phyloP scores from a whole-genome alignment of 257 asterid species.

The Fraxinus excelsior region DNA sequence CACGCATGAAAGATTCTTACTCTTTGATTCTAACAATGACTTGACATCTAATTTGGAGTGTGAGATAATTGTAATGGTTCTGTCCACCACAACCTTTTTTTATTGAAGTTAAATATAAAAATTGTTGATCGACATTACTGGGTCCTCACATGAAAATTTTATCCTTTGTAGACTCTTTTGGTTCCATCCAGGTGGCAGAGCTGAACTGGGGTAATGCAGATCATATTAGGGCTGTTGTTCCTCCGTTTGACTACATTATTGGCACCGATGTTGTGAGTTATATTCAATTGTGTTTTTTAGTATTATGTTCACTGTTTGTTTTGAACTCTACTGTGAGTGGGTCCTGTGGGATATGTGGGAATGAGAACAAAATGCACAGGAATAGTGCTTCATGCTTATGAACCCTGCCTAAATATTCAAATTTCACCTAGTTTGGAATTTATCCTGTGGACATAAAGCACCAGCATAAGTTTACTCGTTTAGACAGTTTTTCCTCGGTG shows the following conservation, averaged over 20 bases:
- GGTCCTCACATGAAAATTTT: neutral
- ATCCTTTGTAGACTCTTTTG: constrained; percentile 68
- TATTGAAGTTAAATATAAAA: neutral
- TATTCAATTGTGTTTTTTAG: neutral
- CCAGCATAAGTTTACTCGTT: neutral
- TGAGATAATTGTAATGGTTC: neutral
- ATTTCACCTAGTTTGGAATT: neutral
- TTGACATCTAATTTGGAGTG: neutral
- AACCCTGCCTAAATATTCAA: neutral
- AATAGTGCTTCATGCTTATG: neutral
- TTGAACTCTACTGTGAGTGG: neutral
- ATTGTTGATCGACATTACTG: neutral
- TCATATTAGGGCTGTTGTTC: constrained; percentile 80
- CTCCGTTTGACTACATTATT: constrained; percentile 90
- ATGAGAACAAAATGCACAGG: neutral
- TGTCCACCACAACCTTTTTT: neutral
- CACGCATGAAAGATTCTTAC: neutral
- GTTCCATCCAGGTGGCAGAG: constrained; percentile 80
- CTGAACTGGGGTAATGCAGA: constrained; percentile 85
- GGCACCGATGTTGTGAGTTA: constrained; percentile 96
- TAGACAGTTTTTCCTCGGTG: constrained; percentile 8
- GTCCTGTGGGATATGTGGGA: neutral
- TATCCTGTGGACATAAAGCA: neutral
- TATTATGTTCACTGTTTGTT: neutral
- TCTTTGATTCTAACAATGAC: constrained; percentile 1